Evolutionary conservation across 495 filamentous ascomycete species (phyloP).

Genomic region (Neurospora sp.): DNA sequence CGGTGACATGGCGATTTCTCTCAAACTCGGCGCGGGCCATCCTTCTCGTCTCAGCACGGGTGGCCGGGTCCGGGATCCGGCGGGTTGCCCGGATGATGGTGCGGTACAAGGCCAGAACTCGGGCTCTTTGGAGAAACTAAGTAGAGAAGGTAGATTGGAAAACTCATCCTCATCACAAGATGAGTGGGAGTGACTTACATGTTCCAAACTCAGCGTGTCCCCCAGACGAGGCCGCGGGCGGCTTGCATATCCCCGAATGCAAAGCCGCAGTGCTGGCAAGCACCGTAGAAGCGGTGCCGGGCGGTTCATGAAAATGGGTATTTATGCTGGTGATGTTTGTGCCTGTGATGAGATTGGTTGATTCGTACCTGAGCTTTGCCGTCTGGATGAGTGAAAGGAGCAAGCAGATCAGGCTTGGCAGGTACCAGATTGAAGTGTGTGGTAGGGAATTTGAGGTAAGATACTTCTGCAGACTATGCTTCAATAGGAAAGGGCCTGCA

Average conservation of each 20-base stretch:
- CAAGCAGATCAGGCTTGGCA: background rate
- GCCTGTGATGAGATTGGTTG: background rate
- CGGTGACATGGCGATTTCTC: constrained; percentile 57
- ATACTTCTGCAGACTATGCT: background rate
- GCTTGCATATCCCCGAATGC: constrained; percentile 34
- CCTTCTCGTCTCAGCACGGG: constrained; percentile 53
- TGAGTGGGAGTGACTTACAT: constrained; percentile 27
- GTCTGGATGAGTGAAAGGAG: background rate
- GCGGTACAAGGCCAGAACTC: constrained; percentile 48
- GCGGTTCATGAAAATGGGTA: background rate
- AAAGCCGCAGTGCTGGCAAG: constrained; percentile 11
- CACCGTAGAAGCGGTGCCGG: background rate
- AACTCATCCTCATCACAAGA: background rate
- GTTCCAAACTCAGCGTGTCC: constrained; percentile 37
- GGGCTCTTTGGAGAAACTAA: constrained; percentile 51
- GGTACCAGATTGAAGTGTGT: background rate
- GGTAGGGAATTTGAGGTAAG: background rate
- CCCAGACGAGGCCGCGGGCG: constrained; percentile 24
- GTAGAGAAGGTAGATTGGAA: constrained; percentile 2
- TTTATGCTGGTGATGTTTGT: background rate
- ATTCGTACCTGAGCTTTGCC: background rate
- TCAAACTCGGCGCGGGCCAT: constrained; percentile 74
- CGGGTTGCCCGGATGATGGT: constrained; percentile 42
- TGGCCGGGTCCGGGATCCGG: constrained; percentile 38
- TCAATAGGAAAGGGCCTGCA: background rate